These are phyloP conservation scores for Pichia rugopelliculosa DNA, from an alignment of 805 yeast species.

Conservation along the genomic window DNA sequence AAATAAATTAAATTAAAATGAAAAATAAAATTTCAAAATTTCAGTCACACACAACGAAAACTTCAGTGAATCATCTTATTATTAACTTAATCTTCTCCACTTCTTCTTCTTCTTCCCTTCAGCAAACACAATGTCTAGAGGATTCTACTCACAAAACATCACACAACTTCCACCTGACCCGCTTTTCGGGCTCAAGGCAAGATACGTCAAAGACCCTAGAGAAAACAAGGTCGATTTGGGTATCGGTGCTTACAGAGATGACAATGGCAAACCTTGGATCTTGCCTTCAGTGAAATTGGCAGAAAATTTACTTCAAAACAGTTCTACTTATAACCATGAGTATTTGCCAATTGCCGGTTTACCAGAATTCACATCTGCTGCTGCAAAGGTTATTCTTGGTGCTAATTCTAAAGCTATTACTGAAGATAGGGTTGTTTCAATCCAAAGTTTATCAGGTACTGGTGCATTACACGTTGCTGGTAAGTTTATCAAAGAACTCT, in stretches of 20 bases:
- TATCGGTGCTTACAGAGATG: slow-evolving; percentile 93
- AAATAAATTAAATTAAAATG: too few relatives aligned
- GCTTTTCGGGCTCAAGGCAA: slow-evolving; percentile 70
- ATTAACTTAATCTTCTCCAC: not conserved
- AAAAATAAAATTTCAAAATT: too few relatives aligned
- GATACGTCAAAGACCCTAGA: slow-evolving; percentile 53
- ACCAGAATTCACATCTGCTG: slow-evolving; percentile 56
- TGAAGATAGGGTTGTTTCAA: slow-evolving; percentile 48
- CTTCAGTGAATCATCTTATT: not conserved
- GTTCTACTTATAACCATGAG: slow-evolving; percentile 71
- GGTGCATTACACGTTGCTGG: slow-evolving; percentile 91
- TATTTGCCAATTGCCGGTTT: slow-evolving; percentile 79
- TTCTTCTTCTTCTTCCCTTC: not conserved
- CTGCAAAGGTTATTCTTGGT: slow-evolving; percentile 70
- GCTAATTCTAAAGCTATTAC: slow-evolving; percentile 43
- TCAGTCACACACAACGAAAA: too few relatives aligned
- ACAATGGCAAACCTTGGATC: slow-evolving; percentile 83
- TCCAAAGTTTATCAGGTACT: slow-evolving; percentile 80
- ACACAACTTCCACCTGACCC: slow-evolving; percentile 78
- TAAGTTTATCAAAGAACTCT: slow-evolving; percentile 50
- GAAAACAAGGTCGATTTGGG: slow-evolving; percentile 74
- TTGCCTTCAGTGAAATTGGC: slow-evolving; percentile 73
- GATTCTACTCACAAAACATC: slow-evolving; percentile 32
- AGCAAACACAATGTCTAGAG: slow-evolving; percentile 13
- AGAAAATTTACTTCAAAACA: slow-evolving; percentile 52